Evolutionary conservation across 2,329 filamentous ascomycete species (phyloP).

Genomic region (Penicillium sp.): DNA sequence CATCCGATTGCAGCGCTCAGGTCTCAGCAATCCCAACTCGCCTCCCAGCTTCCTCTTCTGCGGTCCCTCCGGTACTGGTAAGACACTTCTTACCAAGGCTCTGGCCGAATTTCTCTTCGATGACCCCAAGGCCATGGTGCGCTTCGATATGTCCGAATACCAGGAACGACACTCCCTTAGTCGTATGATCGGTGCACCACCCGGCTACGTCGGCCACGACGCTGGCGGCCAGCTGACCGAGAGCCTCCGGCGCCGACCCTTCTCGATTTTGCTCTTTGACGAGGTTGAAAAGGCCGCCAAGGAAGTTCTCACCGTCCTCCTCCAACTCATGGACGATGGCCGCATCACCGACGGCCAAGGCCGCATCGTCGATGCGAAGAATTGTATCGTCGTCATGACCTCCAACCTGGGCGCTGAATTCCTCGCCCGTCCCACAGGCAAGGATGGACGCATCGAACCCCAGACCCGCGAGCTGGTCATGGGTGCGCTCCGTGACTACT

Average conservation of each 20-base stretch:
- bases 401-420: slow-evolving; percentile 95
- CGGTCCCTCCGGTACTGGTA: slow-evolving; percentile 95
- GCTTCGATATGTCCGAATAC: slow-evolving; percentile 99
- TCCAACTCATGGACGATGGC: slow-evolving; percentile 99
- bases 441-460: slow-evolving; percentile 79
- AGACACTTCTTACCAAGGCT: slow-evolving; percentile 94
- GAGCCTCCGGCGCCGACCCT: slow-evolving; percentile 84
- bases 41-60: slow-evolving; percentile 98
- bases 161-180: slow-evolving; percentile 94
- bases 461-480: slow-evolving; percentile 85
- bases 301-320: slow-evolving; percentile 88
- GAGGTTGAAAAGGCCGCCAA: slow-evolving; percentile 99
- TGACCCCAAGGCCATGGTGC: slow-evolving; percentile 94
- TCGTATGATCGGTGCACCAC: slow-evolving; percentile 95
- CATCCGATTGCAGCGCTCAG: slow-evolving; percentile 89
- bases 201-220: slow-evolving; percentile 95
- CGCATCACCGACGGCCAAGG: slow-evolving; percentile 98
- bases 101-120: slow-evolving; percentile 98
- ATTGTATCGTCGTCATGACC: slow-evolving; percentile 99
- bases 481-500: slow-evolving; percentile 86
- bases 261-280: slow-evolving; percentile 96
- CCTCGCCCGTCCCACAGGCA: slow-evolving; percentile 70
- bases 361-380: slow-evolving; percentile 86
- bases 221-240: slow-evolving; percentile 94
- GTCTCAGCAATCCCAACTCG: slow-evolving; percentile 90